phyloP scores from a whole-genome alignment of 306 rosid genomes.

The Hippophae tibetana region DNA sequence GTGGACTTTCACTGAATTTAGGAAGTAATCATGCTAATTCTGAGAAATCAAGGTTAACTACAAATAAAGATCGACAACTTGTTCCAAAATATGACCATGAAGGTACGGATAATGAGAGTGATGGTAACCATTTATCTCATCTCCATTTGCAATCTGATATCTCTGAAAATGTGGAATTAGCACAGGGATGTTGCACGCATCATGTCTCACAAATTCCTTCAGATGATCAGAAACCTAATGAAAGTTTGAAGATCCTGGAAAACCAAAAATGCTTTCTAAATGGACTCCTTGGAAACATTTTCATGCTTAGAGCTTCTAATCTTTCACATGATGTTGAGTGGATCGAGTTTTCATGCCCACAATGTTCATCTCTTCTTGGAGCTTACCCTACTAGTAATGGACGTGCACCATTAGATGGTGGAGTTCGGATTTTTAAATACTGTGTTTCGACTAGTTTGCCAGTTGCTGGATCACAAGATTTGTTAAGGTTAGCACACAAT shows the following conservation, averaged over 20 bases:
- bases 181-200: constrained; percentile 33
- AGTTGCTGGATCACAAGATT: constrained; percentile 39
- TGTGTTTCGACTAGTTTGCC: constrained; percentile 53
- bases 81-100: constrained; percentile 19
- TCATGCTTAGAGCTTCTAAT: constrained; percentile 79
- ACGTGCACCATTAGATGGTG: constrained; percentile 57
- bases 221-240: constrained; percentile 18
- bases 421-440: constrained; percentile 79
- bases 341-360: constrained; percentile 69
- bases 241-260: constrained; percentile 31
- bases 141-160: constrained; percentile 23
- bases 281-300: constrained; percentile 81
- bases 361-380: constrained; percentile 68
- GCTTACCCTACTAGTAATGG: constrained; percentile 68
- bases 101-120: constrained; percentile 17
- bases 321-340: constrained; percentile 65
- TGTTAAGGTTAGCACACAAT: constrained; percentile 56
- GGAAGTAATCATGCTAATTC: constrained; percentile 16
- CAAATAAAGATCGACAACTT: constrained; percentile 26
- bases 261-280: constrained; percentile 57
- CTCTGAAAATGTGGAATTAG: constrained; percentile 11
- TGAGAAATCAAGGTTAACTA: constrained; percentile 22
- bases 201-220: constrained; percentile 28
- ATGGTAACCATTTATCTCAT: constrained; percentile 22
- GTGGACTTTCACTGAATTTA: constrained; percentile 18